Evolutionary conservation across 768 basidiomycete genomes (phyloP), one percentile per base, ranked within the genome.

Genomic region (Rhodotorula paludigena): DNA sequence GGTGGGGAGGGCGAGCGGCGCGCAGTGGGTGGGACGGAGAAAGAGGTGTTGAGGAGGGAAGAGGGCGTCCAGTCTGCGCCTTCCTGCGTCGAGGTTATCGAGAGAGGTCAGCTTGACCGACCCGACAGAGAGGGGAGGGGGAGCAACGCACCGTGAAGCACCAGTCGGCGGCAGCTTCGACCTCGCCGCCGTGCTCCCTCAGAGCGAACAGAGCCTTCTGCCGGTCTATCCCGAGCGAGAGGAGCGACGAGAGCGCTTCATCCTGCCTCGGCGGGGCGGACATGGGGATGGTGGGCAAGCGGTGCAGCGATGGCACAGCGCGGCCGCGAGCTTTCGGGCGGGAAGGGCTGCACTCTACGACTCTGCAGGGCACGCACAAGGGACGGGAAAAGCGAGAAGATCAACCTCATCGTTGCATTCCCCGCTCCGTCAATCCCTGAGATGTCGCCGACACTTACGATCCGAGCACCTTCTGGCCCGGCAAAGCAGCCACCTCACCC

Each of bases 111-210:
- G 52, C 51, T 20, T 15, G 30, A 5, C 6, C 9, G 12, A 2
- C 8, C 1, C 3, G 20, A 33, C 15, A 25, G 25, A 23, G 28
- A 16, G n/a, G 25, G 36, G 33, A 16, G 36, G 35, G 30, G 23
- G 21, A 47, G 33, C 25, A 39, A n/a, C 59, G 41, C 33, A 71
- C 69, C 0, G 41, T 23, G 41, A 64, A 63, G 33, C 64, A 66
- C 69, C 69, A 71, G 54, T 71, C 65, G 35, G 54, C 69, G 0
- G 69, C 69, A 0, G 60, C 54, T 3, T 71, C 69, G 39, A 66
- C 58, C 23, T 66, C 63, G 23, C 44, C 54, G 28, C 45, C 57
- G 52, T 60, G 54, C 36, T 69, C 68, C 3, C 21, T 25, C 21
- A 69, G 44, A 6, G 68, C 68, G 36, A 52, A 69, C 25, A 35